A percentile compares a stretch with the other conserved stretches of the same genome.
Conservation (phyloP, 2,329 filamentous ascomycete species). For the Graphilbum ipis-grandicollis region DNA sequence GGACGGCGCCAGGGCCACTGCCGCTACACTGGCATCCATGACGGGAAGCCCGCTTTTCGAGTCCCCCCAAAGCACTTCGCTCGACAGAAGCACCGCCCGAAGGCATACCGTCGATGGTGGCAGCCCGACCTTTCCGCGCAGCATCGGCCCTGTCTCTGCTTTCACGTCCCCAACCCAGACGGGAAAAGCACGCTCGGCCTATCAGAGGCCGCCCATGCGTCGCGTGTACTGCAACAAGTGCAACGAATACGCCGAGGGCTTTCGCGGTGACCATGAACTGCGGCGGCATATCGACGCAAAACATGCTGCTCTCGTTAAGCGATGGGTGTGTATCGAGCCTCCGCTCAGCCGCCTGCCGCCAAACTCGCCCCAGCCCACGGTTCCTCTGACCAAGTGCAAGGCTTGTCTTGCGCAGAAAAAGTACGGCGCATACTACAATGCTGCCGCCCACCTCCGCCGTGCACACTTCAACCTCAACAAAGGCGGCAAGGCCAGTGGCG, state of each 20-base stretch:
- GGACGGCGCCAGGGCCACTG: background rate
- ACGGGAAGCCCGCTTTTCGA: constrained; percentile 12
- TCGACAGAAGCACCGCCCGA: constrained; percentile 14
- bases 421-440: constrained; percentile 89
- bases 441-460: constrained; percentile 73
- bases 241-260: constrained; percentile 58
- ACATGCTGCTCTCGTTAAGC: constrained; percentile 41
- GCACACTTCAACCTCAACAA: constrained; percentile 65
- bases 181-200: constrained; percentile 23
- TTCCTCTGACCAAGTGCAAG: constrained; percentile 54
- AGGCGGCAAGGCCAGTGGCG: constrained; percentile 34
- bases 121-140: constrained; percentile 23
- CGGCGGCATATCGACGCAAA: constrained; percentile 48
- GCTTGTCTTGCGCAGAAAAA: constrained; percentile 60
- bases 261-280: constrained; percentile 73
- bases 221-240: constrained; percentile 59
- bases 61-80: constrained; percentile 14
- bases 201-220: constrained; percentile 28
- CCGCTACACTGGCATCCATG: constrained; percentile 10
- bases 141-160: constrained; percentile 17
- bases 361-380: constrained; percentile 26
- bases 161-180: constrained; percentile 24
- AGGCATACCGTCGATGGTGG: constrained; percentile 21
- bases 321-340: constrained; percentile 42
- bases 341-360: constrained; percentile 14